phyloP scores from a whole-genome alignment of 2,329 filamentous ascomycete genomes.

The Fusarium nisikadoi region DNA sequence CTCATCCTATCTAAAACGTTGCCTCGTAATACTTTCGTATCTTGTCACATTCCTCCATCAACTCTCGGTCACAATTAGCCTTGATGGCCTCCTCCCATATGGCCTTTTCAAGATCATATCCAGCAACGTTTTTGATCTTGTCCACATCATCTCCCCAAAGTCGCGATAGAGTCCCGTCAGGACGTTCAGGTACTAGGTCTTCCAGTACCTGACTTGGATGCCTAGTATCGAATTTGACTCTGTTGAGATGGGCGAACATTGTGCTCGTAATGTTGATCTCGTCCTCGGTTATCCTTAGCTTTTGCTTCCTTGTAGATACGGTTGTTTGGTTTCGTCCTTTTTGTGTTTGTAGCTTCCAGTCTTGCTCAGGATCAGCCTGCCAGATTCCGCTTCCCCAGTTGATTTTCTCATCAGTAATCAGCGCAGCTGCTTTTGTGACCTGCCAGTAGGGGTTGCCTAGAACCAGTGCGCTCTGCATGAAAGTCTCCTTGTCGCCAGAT shows the following conservation, averaged over 20 bases:
- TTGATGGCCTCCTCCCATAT: conserved; percentile 42
- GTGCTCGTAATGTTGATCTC: conserved; percentile 18
- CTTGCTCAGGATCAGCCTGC: conserved; percentile 41
- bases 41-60: conserved; percentile 38
- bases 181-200: conserved; percentile 10
- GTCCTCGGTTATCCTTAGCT: not conserved
- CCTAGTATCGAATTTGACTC: conserved; percentile 39
- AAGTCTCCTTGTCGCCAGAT: conserved; percentile 41
- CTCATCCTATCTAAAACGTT: conserved; percentile 29
- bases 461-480: conserved; percentile 34
- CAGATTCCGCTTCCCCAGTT: conserved; percentile 42
- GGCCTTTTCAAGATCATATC: conserved; percentile 39
- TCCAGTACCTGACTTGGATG: conserved; percentile 17
- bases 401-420: conserved; percentile 22
- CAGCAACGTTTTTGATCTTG: conserved; percentile 22
- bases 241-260: conserved; percentile 41
- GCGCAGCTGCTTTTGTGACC: conserved; percentile 17
- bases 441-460: conserved; percentile 37
- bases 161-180: conserved; percentile 18
- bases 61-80: conserved; percentile 25
- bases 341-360: conserved; percentile 23
- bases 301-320: not conserved
- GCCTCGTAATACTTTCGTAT: conserved; percentile 36
- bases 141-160: conserved; percentile 34
- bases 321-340: not conserved